Percentiles rank a stretch among this genome's conserved stretches.
These are phyloP conservation scores for Iberis pinnata DNA, from an alignment of 345 rosid genomes.

Conservation along the genomic window DNA sequence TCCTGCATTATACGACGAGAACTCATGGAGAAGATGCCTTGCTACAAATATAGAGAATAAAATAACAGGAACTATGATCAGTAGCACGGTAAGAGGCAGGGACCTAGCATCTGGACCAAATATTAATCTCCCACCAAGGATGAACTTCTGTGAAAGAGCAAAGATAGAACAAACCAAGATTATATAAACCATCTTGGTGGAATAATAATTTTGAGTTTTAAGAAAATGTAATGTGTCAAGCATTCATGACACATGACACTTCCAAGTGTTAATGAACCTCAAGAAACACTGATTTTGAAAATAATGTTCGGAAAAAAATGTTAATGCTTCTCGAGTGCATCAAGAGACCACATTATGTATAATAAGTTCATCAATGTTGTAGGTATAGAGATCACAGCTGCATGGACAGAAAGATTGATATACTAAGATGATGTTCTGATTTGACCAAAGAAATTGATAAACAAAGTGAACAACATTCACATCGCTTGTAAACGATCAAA, in stretches of 20 bases:
- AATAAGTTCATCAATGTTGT: not conserved
- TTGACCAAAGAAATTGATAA: too few relatives aligned
- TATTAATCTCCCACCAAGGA: slow-evolving; percentile 84
- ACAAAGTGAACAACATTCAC: too few relatives aligned
- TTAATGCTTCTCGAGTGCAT: not conserved
- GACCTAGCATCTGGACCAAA: slow-evolving; percentile 98
- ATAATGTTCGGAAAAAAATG: not conserved
- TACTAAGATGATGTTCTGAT: slow-evolving; percentile 1
- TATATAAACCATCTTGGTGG: not conserved
- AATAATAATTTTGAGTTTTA: not conserved
- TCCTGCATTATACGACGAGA: slow-evolving; percentile 68
- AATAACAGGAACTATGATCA: slow-evolving; percentile 64
- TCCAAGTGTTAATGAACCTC: too few relatives aligned
- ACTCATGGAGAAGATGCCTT: slow-evolving; percentile 85
- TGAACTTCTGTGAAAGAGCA: slow-evolving; percentile 56
- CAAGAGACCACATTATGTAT: not conserved
- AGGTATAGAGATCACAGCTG: not conserved
- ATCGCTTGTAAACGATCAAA: not conserved
- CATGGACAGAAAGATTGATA: not conserved
- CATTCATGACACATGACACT: not conserved
- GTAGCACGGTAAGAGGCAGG: slow-evolving; percentile 56
- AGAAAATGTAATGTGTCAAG: too few relatives aligned
- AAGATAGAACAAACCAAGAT: slow-evolving; percentile 11
- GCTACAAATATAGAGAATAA: slow-evolving; percentile 87
- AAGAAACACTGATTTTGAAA: too few relatives aligned